phyloP scores from a whole-genome alignment of 2,329 filamentous ascomycete species.

The Shiraia bambusicola region DNA sequence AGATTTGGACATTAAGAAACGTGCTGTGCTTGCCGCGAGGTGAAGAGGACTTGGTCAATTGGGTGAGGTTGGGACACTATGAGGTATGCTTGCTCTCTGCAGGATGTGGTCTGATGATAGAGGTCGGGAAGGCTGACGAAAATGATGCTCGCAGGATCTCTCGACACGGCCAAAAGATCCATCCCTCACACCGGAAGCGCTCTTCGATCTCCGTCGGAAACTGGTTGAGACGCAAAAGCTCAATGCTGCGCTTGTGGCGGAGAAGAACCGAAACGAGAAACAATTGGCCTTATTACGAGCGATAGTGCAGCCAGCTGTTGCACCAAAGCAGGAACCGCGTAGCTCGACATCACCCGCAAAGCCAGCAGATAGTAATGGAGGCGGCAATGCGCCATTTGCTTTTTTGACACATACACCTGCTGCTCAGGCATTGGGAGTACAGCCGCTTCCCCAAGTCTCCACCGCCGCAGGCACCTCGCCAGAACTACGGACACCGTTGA shows the following conservation, averaged over 20 bases:
- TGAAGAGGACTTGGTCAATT: constrained; percentile 59
- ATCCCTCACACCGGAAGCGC: constrained; percentile 64
- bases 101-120: neutral
- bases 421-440: constrained; percentile 50
- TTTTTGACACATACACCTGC: constrained; percentile 57
- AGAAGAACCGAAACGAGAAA: constrained; percentile 70
- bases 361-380: neutral
- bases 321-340: constrained; percentile 21
- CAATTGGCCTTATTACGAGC: constrained; percentile 66
- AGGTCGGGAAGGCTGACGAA: constrained; percentile 2
- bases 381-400: constrained; percentile 47
- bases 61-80: constrained; percentile 84
- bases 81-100: constrained; percentile 54
- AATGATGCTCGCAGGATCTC: constrained; percentile 26
- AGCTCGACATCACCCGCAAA: constrained; percentile 21
- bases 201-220: constrained; percentile 71
- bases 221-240: constrained; percentile 78
- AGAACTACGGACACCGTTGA: constrained; percentile 54
- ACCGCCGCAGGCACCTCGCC: constrained; percentile 22
- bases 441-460: constrained; percentile 31
- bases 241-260: constrained; percentile 67
- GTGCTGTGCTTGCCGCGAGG: constrained; percentile 58
- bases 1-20: constrained; percentile 87
- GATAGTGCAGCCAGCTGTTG: constrained; percentile 46
- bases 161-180: constrained; percentile 22